phyloP scores from a whole-genome alignment of 2,329 filamentous ascomycete genomes.

The Bipolaris oryzae region DNA sequence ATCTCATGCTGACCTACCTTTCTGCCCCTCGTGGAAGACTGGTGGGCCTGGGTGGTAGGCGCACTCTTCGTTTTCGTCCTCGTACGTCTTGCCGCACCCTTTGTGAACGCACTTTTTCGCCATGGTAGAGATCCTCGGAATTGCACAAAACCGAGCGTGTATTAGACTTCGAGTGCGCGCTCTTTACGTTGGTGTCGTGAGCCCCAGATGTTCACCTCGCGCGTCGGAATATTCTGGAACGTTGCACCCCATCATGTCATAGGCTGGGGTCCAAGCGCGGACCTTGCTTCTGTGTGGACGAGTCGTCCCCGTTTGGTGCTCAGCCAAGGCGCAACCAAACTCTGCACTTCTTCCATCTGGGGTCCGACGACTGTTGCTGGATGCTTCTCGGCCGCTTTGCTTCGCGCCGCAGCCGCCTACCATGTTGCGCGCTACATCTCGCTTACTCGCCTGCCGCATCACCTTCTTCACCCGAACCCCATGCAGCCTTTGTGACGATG shows the following conservation, averaged over 20 bases:
- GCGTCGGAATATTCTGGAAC: slow-evolving; percentile 48
- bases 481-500: slow-evolving; percentile 73
- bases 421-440: slow-evolving; percentile 44
- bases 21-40: slow-evolving; percentile 94
- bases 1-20: slow-evolving; percentile 65
- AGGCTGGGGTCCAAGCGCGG: slow-evolving; percentile 23
- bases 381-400: background rate
- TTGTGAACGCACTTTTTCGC: slow-evolving; percentile 93
- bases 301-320: slow-evolving; percentile 7
- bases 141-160: slow-evolving; percentile 7
- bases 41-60: slow-evolving; percentile 92
- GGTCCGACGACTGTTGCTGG: background rate
- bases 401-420: background rate
- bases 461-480: slow-evolving; percentile 76
- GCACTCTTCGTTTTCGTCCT: slow-evolving; percentile 81
- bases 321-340: background rate
- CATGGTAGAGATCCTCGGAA: slow-evolving; percentile 53
- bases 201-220: slow-evolving; percentile 21
- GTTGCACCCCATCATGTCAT: slow-evolving; percentile 33
- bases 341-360: background rate
- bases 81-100: slow-evolving; percentile 88
- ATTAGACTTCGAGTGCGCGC: slow-evolving; percentile 10
- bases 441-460: slow-evolving; percentile 59
- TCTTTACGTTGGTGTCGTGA: slow-evolving; percentile 9
- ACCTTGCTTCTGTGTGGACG: slow-evolving; percentile 1